A percentile compares a stretch with the other conserved stretches of the same genome.
Conservation (phyloP, 108 stramenopile species). For the Cyclotella sp. region DNA sequence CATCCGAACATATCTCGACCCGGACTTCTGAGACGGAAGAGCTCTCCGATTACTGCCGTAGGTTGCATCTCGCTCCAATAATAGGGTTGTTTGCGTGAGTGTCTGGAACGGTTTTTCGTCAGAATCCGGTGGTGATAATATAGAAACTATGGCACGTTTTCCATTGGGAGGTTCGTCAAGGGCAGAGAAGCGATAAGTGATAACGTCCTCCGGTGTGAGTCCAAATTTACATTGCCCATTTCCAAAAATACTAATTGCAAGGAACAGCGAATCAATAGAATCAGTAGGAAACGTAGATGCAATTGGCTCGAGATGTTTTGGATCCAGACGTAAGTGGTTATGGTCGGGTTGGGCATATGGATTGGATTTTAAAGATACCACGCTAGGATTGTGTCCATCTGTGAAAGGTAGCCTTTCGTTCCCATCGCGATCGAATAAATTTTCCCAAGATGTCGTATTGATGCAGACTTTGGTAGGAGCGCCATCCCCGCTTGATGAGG, state of each 20-base stretch:
- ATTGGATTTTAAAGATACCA: conserved; percentile 58
- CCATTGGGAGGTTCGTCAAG: conserved; percentile 57
- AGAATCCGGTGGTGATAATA: conserved; percentile 9
- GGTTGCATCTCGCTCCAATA: conserved; percentile 66
- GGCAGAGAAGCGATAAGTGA: conserved; percentile 45
- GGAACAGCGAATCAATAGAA: conserved; percentile 32
- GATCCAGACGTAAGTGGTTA: conserved; percentile 23
- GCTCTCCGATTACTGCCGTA: conserved; percentile 58
- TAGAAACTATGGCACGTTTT: conserved; percentile 57
- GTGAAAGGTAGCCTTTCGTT: conserved; percentile 65
- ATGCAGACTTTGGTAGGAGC: conserved; percentile 58
- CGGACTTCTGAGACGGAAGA: conserved; percentile 15
- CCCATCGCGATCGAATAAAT: conserved; percentile 8
- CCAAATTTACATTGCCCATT: conserved; percentile 82
- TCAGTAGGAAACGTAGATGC: conserved; percentile 1
- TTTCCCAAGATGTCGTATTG: conserved; percentile 81
- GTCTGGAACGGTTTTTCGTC: conserved; percentile 48
- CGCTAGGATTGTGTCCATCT: conserved; percentile 87
- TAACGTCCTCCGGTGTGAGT: conserved; percentile 49
- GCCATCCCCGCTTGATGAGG: conserved; percentile 4
- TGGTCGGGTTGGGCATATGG: conserved; percentile 4
- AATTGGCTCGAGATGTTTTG: conserved; percentile 29
- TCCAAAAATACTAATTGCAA: conserved; percentile 43
- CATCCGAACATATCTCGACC: conserved; percentile 16
- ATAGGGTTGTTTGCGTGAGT: conserved; percentile 66